phyloP scores from a whole-genome alignment of 139 green algal species.

The Tetraselmis chui region DNA sequence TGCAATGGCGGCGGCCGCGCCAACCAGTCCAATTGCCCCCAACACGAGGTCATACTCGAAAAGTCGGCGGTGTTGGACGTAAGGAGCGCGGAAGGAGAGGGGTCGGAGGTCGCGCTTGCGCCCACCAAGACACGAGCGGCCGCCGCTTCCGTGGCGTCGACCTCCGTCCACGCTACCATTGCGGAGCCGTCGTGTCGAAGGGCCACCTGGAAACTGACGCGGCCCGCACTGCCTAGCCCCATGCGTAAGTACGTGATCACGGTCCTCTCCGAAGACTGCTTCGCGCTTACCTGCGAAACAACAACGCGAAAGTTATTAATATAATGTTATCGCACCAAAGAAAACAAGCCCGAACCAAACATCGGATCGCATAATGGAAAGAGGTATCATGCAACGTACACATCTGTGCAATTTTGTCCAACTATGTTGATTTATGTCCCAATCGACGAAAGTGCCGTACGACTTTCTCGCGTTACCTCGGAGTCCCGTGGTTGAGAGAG shows the following conservation, averaged over 20 bases:
- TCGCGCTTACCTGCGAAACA: too few relatives aligned
- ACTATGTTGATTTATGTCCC: too few relatives aligned
- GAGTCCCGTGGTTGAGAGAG: not conserved
- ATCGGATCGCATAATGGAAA: too few relatives aligned
- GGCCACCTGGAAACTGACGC: not conserved
- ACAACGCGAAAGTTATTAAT: too few relatives aligned
- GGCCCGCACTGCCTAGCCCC: not conserved
- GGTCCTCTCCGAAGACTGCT: too few relatives aligned
- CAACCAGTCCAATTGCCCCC: not conserved
- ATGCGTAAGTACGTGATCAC: too few relatives aligned
- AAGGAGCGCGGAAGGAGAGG: not conserved
- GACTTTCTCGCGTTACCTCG: not conserved
- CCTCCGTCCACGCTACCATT: not conserved
- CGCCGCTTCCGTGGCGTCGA: not conserved
- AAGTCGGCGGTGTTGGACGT: not conserved
- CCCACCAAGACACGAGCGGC: not conserved
- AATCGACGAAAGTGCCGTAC: too few relatives aligned
- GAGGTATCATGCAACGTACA: too few relatives aligned
- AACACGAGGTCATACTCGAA: not conserved
- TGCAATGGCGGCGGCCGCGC: too few relatives aligned
- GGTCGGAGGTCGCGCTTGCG: not conserved
- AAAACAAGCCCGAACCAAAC: too few relatives aligned
- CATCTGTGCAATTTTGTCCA: too few relatives aligned
- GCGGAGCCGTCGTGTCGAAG: not conserved
- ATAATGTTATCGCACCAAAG: too few relatives aligned